Conservation (phyloP, 495 filamentous ascomycete species). For the Paragyromitra xinjiangensis region DNA sequence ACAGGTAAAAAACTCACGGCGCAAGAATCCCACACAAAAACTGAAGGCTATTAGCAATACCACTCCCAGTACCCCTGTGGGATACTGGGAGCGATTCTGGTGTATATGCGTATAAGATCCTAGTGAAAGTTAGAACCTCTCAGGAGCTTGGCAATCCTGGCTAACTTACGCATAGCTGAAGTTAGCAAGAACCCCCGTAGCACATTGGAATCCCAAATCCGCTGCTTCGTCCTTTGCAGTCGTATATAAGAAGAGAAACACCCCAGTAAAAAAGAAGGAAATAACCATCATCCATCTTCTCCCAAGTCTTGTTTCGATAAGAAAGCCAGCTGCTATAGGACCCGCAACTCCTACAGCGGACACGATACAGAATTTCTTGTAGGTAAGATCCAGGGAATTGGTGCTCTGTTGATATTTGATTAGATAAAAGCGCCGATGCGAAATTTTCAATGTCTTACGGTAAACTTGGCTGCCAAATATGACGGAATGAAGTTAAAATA, state of each 20-base stretch:
- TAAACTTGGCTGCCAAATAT: conserved; percentile 17
- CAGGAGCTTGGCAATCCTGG: background rate
- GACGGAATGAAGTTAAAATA: conserved; percentile 26
- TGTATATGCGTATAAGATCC: conserved; percentile 74
- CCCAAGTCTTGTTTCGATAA: conserved; percentile 58
- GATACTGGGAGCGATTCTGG: conserved; percentile 83
- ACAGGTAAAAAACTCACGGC: conserved; percentile 65
- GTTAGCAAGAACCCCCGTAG: conserved; percentile 2
- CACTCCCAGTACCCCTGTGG: conserved; percentile 83
- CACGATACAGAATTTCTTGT: conserved; percentile 18
- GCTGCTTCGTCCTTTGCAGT: conserved; percentile 67
- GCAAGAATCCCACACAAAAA: conserved; percentile 80
- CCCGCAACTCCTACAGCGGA: conserved; percentile 9
- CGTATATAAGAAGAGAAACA: conserved; percentile 76
- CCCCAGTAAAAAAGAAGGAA: conserved; percentile 72
- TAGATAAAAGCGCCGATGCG: background rate
- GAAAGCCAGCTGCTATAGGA: background rate
- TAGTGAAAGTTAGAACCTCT: background rate
- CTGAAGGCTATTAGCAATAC: conserved; percentile 74
- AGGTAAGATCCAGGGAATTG: background rate
- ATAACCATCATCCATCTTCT: conserved; percentile 73
- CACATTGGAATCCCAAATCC: conserved; percentile 22
- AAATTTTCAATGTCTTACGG: background rate
- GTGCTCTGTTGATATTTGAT: conserved; percentile 2
- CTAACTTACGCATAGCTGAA: conserved; percentile 11